A percentile compares a stretch with the other conserved stretches of the same genome.
phyloP scores from a whole-genome alignment of 345 rosid genomes.

The Populus ilicifolia region DNA sequence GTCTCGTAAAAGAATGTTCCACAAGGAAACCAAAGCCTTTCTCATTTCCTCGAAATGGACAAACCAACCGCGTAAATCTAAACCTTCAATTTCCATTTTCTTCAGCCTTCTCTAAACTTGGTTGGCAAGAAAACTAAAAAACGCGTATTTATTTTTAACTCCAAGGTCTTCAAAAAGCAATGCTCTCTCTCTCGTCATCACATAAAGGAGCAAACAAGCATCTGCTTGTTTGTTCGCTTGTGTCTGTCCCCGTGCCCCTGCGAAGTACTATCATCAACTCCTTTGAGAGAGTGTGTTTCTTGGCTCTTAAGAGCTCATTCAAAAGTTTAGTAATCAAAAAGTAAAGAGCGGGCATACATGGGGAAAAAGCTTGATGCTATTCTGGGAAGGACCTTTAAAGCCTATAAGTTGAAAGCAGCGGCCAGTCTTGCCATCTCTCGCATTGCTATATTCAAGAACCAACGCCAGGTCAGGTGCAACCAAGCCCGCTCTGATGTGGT shows the following conservation, averaged over 20 bases:
- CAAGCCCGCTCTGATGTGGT: constrained; percentile 69
- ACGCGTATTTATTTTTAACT: background rate
- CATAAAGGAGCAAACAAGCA: constrained; percentile 18
- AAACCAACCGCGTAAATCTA: constrained; percentile 1
- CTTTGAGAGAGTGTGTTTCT: background rate
- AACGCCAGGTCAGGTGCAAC: constrained; percentile 50
- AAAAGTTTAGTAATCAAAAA: background rate
- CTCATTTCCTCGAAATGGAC: background rate
- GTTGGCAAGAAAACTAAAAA: constrained; percentile 6
- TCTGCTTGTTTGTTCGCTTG: constrained; percentile 14
- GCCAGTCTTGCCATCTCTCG: constrained; percentile 63
- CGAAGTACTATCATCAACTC: background rate
- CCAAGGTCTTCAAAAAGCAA: background rate
- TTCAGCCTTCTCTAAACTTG: background rate
- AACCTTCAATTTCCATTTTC: background rate
- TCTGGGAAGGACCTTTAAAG: constrained; percentile 62
- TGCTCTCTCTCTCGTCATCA: constrained; percentile 15
- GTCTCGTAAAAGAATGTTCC: background rate
- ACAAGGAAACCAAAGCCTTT: background rate
- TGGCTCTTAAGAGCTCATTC: no score
- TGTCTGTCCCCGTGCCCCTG: background rate
- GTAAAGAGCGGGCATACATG: constrained; percentile 32
- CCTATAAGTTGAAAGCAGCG: constrained; percentile 61
- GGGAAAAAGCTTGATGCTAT: constrained; percentile 77
- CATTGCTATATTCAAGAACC: constrained; percentile 62